Evolutionary conservation across 805 yeast species (phyloP), one percentile per base, ranked within the genome.

Genomic region (Alloascoidea hylecoeti): DNA sequence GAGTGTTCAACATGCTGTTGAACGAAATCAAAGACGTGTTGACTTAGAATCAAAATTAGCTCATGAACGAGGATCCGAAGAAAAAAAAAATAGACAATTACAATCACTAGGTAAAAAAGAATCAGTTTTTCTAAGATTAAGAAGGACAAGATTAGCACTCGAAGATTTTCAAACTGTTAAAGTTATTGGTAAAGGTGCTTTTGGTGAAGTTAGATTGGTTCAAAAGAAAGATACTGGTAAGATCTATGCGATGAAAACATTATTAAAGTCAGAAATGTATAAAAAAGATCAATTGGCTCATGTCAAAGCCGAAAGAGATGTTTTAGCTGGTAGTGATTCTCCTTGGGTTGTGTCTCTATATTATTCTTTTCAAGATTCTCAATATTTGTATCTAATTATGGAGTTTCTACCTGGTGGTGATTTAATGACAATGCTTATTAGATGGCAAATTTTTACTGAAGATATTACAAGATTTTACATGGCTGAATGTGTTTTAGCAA

Each of bases 401-500:
- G 92, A 80, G 55, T 78, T 77, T 52, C 67, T 72, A 44, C 89
- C 92, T 2, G 92, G 92, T 33, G 92, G 92, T 17, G 92, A 80
- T 53, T 62, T 80, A 49, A 86, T 86, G 96, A 86, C 96, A 1
- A 85, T 88, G 95, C 69, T 86, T 50, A 86, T 86, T 56, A 78
- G 89, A 59, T 85, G 94, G 82, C 95, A 86, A 53, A 79, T 85
- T 27, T 86, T 86, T 53, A 79, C 94, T 2, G 96, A 86, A 55
- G 96, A 86, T 55, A 85, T 86, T 38, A 63, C 68, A 6, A 66
- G 96, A 45, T 86, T 86, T 55, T 86, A 88, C 57, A 85, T 86
- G 78, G 96, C 96, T 2, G 96, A 86, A 57, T 86, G 95, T 66
- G 95, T 86, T 6, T 66, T 88, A 50, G 96, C 96, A 2, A 86